Evolutionary conservation across 202 grass and related monocot genomes (phyloP).

Genomic region (Musa balbisiana): DNA sequence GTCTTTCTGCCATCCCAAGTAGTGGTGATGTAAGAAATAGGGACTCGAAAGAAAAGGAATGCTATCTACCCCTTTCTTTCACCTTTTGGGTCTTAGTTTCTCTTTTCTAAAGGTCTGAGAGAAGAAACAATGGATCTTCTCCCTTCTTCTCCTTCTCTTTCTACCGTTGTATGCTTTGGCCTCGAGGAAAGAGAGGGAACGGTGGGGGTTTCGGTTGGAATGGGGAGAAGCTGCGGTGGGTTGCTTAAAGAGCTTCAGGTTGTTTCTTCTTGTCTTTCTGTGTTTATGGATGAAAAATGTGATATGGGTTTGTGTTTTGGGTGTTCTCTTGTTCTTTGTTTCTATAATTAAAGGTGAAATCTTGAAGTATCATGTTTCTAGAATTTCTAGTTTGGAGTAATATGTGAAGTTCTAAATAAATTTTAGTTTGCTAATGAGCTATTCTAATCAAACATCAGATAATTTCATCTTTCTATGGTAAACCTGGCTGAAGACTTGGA

Average conservation of each 20-base stretch:
- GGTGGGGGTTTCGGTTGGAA: conserved; percentile 11
- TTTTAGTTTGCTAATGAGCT: too few species aligned
- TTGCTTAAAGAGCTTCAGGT: conserved; percentile 95
- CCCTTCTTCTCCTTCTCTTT: neutral
- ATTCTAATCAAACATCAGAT: too few species aligned
- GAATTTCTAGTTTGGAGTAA: too few species aligned
- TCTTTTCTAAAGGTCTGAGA: neutral
- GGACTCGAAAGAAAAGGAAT: neutral
- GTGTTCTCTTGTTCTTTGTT: neutral
- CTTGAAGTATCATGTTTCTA: neutral
- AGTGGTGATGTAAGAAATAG: too few species aligned
- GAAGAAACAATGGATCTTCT: neutral
- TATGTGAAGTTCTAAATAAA: too few species aligned
- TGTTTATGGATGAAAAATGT: neutral
- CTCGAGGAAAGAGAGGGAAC: neutral
- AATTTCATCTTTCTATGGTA: too few species aligned
- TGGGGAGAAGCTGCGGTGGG: conserved; percentile 56
- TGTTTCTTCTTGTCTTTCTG: conserved; percentile 14
- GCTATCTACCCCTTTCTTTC: neutral
- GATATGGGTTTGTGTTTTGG: neutral
- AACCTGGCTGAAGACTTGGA: too few species aligned
- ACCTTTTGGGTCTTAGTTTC: neutral
- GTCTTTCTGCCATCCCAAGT: too few species aligned
- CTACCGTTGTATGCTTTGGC: neutral
- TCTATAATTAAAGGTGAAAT: neutral